Percentiles rank a stretch among this genome's conserved stretches.
Conservation (phyloP, 352 stramenopile species). For the Pythium biforme region DNA sequence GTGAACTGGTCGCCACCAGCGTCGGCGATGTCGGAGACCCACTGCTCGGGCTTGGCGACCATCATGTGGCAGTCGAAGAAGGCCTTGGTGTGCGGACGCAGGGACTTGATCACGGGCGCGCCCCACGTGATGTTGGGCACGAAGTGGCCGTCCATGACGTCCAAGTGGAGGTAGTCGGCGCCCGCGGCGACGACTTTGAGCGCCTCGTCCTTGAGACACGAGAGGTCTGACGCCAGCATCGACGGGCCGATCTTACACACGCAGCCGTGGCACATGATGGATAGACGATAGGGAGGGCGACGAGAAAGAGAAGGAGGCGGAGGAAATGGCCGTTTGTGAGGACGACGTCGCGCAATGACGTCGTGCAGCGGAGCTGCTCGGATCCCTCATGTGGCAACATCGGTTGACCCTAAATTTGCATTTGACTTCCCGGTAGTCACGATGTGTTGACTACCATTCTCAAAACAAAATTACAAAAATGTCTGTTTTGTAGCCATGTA, state of each 20-base stretch:
- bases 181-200: slow-evolving; percentile 88
- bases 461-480: neutral
- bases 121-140: slow-evolving; percentile 97
- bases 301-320: neutral
- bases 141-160: slow-evolving; percentile 99
- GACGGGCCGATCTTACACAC: slow-evolving; percentile 91
- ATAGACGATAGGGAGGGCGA: neutral
- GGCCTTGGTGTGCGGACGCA: slow-evolving; percentile 81
- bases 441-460: neutral
- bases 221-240: slow-evolving; percentile 94
- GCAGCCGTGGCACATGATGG: slow-evolving; percentile 78
- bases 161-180: slow-evolving; percentile 96
- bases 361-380: neutral
- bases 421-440: slow-evolving; percentile 6
- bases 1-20: slow-evolving; percentile 95
- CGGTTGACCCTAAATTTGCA: neutral
- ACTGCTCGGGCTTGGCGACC: slow-evolving; percentile 94
- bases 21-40: slow-evolving; percentile 94
- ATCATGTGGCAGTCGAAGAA: slow-evolving; percentile 99
- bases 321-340: neutral
- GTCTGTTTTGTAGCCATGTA: neutral
- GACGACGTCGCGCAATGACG: neutral
- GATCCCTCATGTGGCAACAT: neutral
- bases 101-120: slow-evolving; percentile 93
- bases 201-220: slow-evolving; percentile 90